phyloP scores from a whole-genome alignment of 257 asterid species.

The Lavandula angustifolia region DNA sequence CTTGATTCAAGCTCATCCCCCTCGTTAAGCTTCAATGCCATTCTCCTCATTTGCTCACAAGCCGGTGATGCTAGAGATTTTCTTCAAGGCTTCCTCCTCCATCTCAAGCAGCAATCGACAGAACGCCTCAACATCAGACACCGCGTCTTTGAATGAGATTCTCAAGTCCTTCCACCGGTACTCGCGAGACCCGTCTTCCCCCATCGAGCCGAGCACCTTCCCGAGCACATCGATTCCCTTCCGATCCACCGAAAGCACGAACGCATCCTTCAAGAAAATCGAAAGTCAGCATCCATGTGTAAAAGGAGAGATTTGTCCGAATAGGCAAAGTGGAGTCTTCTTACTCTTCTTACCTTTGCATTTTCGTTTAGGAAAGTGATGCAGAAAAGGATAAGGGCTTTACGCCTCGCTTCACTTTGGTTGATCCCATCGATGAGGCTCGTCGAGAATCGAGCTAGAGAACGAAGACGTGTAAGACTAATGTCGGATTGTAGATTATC shows the following conservation, averaged over 20 bases:
- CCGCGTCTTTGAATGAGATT: conserved; percentile 58
- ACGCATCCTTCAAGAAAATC: conserved; percentile 68
- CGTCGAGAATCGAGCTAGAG: conserved; percentile 59
- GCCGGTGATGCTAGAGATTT: conserved; percentile 58
- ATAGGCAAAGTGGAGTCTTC: neutral
- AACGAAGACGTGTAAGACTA: conserved; percentile 25
- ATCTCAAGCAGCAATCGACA: conserved; percentile 67
- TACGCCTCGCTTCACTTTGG: conserved; percentile 75
- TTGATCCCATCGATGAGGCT: conserved; percentile 87
- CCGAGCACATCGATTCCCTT: conserved; percentile 82
- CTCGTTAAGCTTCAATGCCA: no score
- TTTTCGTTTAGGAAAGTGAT: conserved; percentile 56
- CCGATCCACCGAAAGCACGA: conserved; percentile 67
- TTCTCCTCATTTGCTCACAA: conserved; percentile 43
- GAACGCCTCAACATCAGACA: conserved; percentile 56
- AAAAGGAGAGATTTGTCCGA: neutral
- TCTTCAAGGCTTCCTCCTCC: conserved; percentile 85
- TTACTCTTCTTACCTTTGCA: conserved; percentile 65
- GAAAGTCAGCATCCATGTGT: conserved; percentile 25
- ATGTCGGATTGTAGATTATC: conserved; percentile 21
- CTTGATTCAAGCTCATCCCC: no score
- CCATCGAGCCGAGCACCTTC: conserved; percentile 57
- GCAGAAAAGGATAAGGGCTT: conserved; percentile 86
- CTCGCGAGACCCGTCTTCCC: conserved; percentile 61
- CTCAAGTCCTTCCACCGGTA: conserved; percentile 82